phyloP scores from a whole-genome alignment of 2,329 filamentous ascomycete genomes.

The Zymoseptoria ardabiliae region DNA sequence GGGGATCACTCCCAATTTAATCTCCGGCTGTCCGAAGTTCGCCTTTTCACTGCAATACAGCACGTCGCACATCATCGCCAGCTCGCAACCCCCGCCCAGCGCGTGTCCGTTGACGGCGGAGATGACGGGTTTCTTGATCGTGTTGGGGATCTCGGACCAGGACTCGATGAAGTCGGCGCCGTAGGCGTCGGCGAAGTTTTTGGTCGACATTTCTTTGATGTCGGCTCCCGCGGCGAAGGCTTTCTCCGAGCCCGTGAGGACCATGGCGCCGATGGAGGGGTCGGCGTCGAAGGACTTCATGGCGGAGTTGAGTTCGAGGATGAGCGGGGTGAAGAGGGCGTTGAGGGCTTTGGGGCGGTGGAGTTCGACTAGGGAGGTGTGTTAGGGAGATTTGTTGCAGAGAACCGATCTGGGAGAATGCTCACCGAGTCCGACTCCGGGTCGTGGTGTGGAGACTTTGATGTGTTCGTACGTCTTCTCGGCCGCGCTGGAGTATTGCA shows the following conservation, averaged over 20 bases:
- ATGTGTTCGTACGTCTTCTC: conserved; percentile 66
- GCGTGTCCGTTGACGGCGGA: conserved; percentile 92
- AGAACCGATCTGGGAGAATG: background rate
- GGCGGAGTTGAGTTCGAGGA: conserved; percentile 78
- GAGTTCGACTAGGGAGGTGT: conserved; percentile 58
- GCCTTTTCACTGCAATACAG: conserved; percentile 80
- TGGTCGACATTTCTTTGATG: conserved; percentile 97
- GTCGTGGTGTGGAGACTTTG: conserved; percentile 70
- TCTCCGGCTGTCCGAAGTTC: conserved; percentile 94
- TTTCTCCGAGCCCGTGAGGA: conserved; percentile 81
- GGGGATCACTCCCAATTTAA: conserved; percentile 88
- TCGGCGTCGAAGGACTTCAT: conserved; percentile 63
- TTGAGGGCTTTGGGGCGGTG: conserved; percentile 95
- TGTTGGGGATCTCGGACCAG: conserved; percentile 79
- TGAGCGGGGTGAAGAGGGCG: conserved; percentile 83
- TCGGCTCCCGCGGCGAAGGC: conserved; percentile 95
- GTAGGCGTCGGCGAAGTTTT: conserved; percentile 84
- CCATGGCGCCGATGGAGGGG: conserved; percentile 63
- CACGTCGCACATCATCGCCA: conserved; percentile 96
- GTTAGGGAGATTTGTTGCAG: too few relatives aligned
- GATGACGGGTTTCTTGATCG: conserved; percentile 88
- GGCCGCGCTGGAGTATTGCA: conserved; percentile 44
- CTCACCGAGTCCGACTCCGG: conserved; percentile 84
- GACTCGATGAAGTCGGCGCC: conserved; percentile 86
- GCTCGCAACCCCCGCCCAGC: conserved; percentile 88